Evolutionary conservation across 2,329 filamentous ascomycete species (phyloP).

Genomic region (Ramichloridium luteum): DNA sequence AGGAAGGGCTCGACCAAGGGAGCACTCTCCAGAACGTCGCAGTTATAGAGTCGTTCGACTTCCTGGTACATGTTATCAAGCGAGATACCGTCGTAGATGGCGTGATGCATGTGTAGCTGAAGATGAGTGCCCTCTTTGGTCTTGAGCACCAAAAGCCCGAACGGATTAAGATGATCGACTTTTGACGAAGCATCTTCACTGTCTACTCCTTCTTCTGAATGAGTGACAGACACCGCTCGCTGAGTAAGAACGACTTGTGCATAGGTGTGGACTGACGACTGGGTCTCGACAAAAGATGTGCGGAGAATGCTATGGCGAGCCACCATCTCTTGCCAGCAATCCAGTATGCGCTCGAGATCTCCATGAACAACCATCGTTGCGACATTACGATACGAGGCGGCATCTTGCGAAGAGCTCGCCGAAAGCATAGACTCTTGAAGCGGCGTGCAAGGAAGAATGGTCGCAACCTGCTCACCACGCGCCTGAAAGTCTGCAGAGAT

Average conservation of each 20-base stretch:
- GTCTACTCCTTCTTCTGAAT: too few species aligned
- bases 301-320: slow-evolving; percentile 62
- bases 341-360: slow-evolving; percentile 38
- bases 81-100: slow-evolving; percentile 74
- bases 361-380: slow-evolving; percentile 50
- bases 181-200: not conserved
- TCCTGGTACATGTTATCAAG: slow-evolving; percentile 59
- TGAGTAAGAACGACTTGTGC: slow-evolving; percentile 58
- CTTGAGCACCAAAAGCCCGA: slow-evolving; percentile 3
- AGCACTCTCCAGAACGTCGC: slow-evolving; percentile 32
- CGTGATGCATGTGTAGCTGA: slow-evolving; percentile 58
- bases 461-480: slow-evolving; percentile 29
- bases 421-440: slow-evolving; percentile 81
- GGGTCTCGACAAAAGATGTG: slow-evolving; percentile 60
- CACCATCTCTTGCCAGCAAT: slow-evolving; percentile 52
- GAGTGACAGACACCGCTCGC: not conserved
- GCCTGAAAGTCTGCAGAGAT: slow-evolving; percentile 4
- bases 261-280: slow-evolving; percentile 48
- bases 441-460: slow-evolving; percentile 68
- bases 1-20: slow-evolving; percentile 55
- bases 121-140: slow-evolving; percentile 16
- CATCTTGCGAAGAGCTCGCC: slow-evolving; percentile 32
- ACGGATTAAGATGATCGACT: slow-evolving; percentile 6
- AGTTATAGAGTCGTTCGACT: slow-evolving; percentile 47
- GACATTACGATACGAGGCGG: slow-evolving; percentile 58